phyloP scores from a whole-genome alignment of 371 early-diverging fungal genomes.

The Umbelopsis sp. region DNA sequence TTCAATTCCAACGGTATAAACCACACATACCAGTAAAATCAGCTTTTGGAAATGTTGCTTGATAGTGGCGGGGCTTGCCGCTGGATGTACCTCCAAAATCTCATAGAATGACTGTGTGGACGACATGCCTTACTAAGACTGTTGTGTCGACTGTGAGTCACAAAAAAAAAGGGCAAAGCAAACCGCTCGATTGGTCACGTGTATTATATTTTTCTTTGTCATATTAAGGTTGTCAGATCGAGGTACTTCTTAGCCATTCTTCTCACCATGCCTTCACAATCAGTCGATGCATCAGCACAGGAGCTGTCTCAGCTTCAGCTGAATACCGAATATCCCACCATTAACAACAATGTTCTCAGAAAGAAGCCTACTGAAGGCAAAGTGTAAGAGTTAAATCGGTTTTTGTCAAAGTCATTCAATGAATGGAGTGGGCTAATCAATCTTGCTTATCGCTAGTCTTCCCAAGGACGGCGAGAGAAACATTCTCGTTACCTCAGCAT shows the following conservation, averaged over 20 bases:
- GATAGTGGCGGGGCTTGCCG: constrained; percentile 44
- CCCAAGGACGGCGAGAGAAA: constrained; percentile 79
- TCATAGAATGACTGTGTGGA: constrained; percentile 30
- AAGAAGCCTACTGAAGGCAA: neutral
- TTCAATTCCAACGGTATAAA: neutral
- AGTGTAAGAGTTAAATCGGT: neutral
- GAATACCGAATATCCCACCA: neutral
- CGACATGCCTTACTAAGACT: neutral
- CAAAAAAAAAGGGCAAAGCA: neutral
- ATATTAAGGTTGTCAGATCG: neutral
- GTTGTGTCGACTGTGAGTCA: neutral
- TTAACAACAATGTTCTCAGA: neutral
- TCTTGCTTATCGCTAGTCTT: constrained; percentile 40
- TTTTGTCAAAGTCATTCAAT: neutral
- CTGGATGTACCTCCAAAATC: constrained; percentile 40
- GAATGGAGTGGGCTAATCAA: neutral
- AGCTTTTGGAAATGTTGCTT: constrained; percentile 53
- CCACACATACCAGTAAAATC: constrained; percentile 40
- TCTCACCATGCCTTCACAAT: constrained; percentile 2
- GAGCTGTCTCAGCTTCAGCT: constrained; percentile 5
- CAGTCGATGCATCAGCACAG: constrained; percentile 4
- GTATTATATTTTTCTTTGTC: constrained; percentile 2
- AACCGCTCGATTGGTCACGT: neutral
- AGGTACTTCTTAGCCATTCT: neutral
- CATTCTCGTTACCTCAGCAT: constrained; percentile 96